Percentiles rank a stretch among this genome's conserved stretches.
phyloP scores from a whole-genome alignment of 2,329 filamentous ascomycete species.

The Chaetomium sp. region DNA sequence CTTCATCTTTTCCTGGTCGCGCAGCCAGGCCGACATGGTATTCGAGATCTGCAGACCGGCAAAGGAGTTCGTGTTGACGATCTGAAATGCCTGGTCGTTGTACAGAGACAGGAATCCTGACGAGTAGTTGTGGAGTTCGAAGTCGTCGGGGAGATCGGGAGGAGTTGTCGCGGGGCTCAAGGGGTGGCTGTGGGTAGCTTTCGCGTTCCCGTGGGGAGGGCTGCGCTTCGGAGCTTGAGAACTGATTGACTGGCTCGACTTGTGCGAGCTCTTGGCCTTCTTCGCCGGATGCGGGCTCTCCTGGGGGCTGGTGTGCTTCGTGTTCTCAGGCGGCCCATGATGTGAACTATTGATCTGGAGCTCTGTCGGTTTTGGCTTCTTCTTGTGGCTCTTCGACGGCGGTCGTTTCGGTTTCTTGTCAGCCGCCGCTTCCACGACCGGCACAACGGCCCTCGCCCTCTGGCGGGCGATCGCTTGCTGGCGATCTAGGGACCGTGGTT shows the following conservation, averaged over 20 bases:
- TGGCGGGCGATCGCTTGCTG: conserved; percentile 76
- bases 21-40: conserved; percentile 76
- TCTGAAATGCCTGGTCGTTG: conserved; percentile 61
- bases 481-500: conserved; percentile 72
- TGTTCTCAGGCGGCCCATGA: conserved; percentile 54
- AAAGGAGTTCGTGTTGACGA: conserved; percentile 73
- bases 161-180: conserved; percentile 78
- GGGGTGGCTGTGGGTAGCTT: conserved; percentile 59
- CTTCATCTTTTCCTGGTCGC: conserved; percentile 68
- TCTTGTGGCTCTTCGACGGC: conserved; percentile 81
- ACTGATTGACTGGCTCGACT: conserved; percentile 72
- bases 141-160: conserved; percentile 64
- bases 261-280: conserved; percentile 80
- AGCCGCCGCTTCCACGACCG: conserved; percentile 48
- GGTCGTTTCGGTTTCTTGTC: conserved; percentile 76
- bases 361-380: conserved; percentile 75
- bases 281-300: conserved; percentile 65
- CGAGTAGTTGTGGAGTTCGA: conserved; percentile 70
- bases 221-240: conserved; percentile 68
- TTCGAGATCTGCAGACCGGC: conserved; percentile 74
- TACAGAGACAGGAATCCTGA: conserved; percentile 75
- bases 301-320: conserved; percentile 49
- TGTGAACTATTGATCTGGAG: conserved; percentile 68
- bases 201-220: conserved; percentile 64
- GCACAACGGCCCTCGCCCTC: conserved; percentile 55